Evolutionary conservation across 768 basidiomycete genomes (phyloP).

Genomic region (Phanerodontia chrysosporium): DNA sequence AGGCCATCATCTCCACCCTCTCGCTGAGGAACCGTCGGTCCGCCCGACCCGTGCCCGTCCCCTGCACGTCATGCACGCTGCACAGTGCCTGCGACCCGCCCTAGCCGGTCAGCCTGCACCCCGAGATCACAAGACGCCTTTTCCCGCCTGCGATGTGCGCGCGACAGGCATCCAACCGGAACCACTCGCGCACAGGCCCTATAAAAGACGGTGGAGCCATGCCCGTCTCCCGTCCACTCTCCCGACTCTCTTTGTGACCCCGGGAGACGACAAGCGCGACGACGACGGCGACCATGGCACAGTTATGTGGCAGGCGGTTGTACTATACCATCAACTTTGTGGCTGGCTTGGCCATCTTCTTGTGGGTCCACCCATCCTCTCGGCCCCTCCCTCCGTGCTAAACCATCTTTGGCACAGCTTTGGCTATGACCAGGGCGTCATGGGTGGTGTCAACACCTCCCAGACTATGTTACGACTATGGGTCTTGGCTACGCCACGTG

Average conservation of each 20-base stretch:
- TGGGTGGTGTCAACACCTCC: conserved; percentile 46
- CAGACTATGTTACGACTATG: conserved; percentile 40
- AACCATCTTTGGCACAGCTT: conserved; percentile 27
- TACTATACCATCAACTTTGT: conserved; percentile 29
- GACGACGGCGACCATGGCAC: conserved; percentile 4
- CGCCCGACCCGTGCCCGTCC: background rate
- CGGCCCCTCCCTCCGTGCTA: background rate
- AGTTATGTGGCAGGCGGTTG: conserved; percentile 20
- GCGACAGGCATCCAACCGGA: background rate
- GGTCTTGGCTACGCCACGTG: conserved; percentile 34
- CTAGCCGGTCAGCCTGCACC: background rate
- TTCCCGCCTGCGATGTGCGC: background rate
- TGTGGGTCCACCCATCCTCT: conserved; percentile 17
- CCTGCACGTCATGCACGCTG: conserved; percentile 1
- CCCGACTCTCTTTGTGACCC: background rate
- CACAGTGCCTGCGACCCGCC: background rate
- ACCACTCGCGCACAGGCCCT: background rate
- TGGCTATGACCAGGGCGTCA: conserved; percentile 47
- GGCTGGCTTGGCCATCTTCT: conserved; percentile 31
- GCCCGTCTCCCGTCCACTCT: background rate
- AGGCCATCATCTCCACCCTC: background rate
- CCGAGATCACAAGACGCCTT: background rate
- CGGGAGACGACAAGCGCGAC: background rate
- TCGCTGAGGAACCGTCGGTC: background rate
- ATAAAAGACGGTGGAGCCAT: background rate